A percentile compares a stretch with the other conserved stretches of the same genome.
These are phyloP conservation scores for Trypanosoma caninum DNA, from an alignment of 208 protist genomes.

Conservation along the genomic window DNA sequence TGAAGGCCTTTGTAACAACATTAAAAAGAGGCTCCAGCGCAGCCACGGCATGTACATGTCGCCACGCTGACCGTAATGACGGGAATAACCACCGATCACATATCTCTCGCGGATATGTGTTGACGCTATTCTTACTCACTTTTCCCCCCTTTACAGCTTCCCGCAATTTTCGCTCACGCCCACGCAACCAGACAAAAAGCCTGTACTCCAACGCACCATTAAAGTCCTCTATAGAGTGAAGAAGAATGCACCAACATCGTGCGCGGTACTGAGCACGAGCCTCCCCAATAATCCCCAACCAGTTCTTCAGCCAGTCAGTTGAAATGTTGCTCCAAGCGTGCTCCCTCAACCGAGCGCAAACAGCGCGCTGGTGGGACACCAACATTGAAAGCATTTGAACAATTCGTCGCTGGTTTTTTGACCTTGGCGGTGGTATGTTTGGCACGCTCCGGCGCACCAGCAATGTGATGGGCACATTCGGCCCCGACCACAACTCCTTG, in stretches of 20 bases:
- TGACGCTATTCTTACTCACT: background rate
- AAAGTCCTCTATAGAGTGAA: conserved; percentile 50
- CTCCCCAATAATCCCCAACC: conserved; percentile 28
- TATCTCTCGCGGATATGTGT: background rate
- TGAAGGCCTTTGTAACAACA: conserved; percentile 45
- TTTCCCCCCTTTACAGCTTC: conserved; percentile 7
- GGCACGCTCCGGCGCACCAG: conserved; percentile 25
- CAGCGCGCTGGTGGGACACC: conserved; percentile 21
- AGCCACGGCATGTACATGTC: conserved; percentile 45
- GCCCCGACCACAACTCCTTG: conserved; percentile 13
- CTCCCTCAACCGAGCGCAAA: conserved; percentile 11
- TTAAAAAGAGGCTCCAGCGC: conserved; percentile 45
- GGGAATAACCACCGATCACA: conserved; percentile 18
- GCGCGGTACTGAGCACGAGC: conserved; percentile 27
- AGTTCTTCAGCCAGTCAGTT: conserved; percentile 12
- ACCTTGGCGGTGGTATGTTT: conserved; percentile 15
- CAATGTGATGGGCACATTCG: conserved; percentile 20
- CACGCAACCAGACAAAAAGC: conserved; percentile 25
- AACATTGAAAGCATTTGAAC: conserved; percentile 25
- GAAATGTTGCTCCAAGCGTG: background rate
- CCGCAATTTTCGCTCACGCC: conserved; percentile 9
- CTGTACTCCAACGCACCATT: conserved; percentile 33
- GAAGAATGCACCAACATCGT: conserved; percentile 39
- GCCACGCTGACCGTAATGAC: conserved; percentile 55
- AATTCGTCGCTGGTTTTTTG: conserved; percentile 10